Percentiles rank a stretch among this genome's conserved stretches.
These are phyloP conservation scores for Penicillium sp. DNA, from an alignment of 2,329 filamentous ascomycete species.

Conservation along the genomic window DNA sequence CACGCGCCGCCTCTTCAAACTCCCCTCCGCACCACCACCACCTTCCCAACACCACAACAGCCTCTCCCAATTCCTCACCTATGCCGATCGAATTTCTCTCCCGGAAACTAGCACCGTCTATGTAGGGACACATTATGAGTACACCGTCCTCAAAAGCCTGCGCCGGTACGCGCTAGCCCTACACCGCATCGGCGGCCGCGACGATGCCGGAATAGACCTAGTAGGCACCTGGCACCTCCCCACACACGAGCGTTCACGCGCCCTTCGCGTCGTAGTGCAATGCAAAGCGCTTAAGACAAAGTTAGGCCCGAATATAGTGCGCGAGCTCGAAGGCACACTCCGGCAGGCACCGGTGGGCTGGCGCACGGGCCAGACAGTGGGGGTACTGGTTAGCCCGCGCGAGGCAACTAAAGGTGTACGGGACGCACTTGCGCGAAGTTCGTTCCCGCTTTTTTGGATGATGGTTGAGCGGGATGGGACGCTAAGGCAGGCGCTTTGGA, in stretches of 20 bases:
- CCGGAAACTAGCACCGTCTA: conserved; percentile 41
- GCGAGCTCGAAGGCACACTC: conserved; percentile 65
- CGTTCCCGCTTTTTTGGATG: conserved; percentile 69
- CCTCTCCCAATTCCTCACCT: conserved; percentile 41
- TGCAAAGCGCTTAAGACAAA: conserved; percentile 48
- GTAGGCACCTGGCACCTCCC: conserved; percentile 48
- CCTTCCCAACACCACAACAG: conserved; percentile 37
- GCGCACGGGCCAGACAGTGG: conserved; percentile 65
- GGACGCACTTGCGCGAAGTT: conserved; percentile 66
- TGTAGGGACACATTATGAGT: conserved; percentile 50
- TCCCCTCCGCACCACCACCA: conserved; percentile 35
- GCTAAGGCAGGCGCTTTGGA: conserved; percentile 48
- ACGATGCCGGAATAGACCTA: conserved; percentile 49
- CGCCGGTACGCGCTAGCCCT: conserved; percentile 41
- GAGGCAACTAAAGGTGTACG: conserved; percentile 77
- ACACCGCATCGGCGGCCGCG: conserved; percentile 45
- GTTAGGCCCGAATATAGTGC: conserved; percentile 44
- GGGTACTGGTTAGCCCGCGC: conserved; percentile 67
- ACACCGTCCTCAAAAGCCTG: conserved; percentile 42
- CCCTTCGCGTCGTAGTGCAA: conserved; percentile 46
- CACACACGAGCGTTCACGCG: conserved; percentile 25
- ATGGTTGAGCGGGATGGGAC: conserved; percentile 40
- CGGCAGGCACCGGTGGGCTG: conserved; percentile 71
- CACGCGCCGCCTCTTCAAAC: conserved; percentile 37
- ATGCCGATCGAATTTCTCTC: conserved; percentile 40